Evolutionary conservation across 306 rosid species (phyloP), one percentile per base, ranked within the genome.

Genomic region (Clitoria ternatea): DNA sequence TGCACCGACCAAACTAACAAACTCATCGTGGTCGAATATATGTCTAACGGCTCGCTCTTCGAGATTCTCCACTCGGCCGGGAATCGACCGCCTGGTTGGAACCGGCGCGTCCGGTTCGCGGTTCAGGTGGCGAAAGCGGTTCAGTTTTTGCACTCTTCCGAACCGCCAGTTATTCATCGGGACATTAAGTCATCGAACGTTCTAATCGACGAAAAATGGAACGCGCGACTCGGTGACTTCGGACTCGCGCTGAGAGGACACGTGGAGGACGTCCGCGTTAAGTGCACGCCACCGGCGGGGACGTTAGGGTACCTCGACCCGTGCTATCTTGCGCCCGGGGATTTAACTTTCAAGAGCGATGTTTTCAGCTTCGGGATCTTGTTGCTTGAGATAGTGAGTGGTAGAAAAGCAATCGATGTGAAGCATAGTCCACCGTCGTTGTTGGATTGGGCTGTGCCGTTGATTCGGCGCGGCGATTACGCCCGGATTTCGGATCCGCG

Each of bases 291-390:
- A 0, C 96, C 96, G 37, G 92, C 92, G 66, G 96, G 96, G 39
- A 89, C 96, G 33, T 77, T 89, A 52, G 96, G 96, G 6, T 89
- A 89, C 43, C 86, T 89, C 9, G 96, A 89, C 67, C 92, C 92
- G 8, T 76, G 78, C 42, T 89, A 89, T 70, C 92, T 89, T 13
- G 83, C 83, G 43, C 96, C 92, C 33, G 87, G 65, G 4, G 90
- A 89, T 54, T 77, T 89, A 9, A 85, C 76, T 55, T 24, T 68
- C 23, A 89, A 89, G 77, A 87, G 86, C 44, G 96, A 89, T 39
- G 96, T 89, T 7, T 89, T 87, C 79, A 89, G 96, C 61, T 89
- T 83, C n/a, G 96, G 96, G 14, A 80, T 89, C 9, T 61, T 89
- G 50, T 76, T 87, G 11, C 20, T 89, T 24, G 96, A 89, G 81